Percentiles rank a stretch among this genome's conserved stretches.
These are phyloP conservation scores for Lipomyces japonicus DNA, from an alignment of 805 yeast species.

Conservation along the genomic window DNA sequence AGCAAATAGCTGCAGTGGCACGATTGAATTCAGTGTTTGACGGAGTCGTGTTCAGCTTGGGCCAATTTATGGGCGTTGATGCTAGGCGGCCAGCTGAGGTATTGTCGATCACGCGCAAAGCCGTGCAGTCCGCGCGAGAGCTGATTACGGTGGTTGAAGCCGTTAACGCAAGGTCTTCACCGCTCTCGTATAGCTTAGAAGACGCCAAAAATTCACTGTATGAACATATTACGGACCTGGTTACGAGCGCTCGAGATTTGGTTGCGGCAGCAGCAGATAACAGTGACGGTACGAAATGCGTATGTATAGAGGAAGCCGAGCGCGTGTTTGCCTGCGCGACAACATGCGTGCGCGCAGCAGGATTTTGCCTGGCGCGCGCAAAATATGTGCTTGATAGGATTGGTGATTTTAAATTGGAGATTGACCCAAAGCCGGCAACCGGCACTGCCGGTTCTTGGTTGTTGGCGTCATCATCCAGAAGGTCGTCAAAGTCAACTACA, in stretches of 20 bases:
- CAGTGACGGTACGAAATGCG: neutral
- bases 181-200: slow-evolving; percentile 35
- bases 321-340: slow-evolving; percentile 30
- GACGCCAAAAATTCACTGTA: slow-evolving; percentile 37
- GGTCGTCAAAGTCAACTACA: neutral
- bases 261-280: slow-evolving; percentile 30
- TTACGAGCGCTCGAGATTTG: slow-evolving; percentile 39
- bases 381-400: slow-evolving; percentile 30
- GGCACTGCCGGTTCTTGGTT: slow-evolving; percentile 2
- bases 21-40: slow-evolving; percentile 39
- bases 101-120: slow-evolving; percentile 38
- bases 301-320: neutral
- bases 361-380: slow-evolving; percentile 36
- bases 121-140: slow-evolving; percentile 42
- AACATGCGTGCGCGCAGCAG: slow-evolving; percentile 37
- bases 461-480: neutral
- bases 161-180: slow-evolving; percentile 30
- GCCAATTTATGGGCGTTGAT: slow-evolving; percentile 34
- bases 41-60: slow-evolving; percentile 38
- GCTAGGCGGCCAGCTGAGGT: slow-evolving; percentile 28
- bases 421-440: slow-evolving; percentile 7
- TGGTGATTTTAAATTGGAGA: slow-evolving; percentile 35
- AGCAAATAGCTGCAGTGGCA: slow-evolving; percentile 30
- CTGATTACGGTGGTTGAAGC: slow-evolving; percentile 39
- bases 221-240: slow-evolving; percentile 37